phyloP scores from a whole-genome alignment of 176 grass and related monocot species.

The Puya raimondii region DNA sequence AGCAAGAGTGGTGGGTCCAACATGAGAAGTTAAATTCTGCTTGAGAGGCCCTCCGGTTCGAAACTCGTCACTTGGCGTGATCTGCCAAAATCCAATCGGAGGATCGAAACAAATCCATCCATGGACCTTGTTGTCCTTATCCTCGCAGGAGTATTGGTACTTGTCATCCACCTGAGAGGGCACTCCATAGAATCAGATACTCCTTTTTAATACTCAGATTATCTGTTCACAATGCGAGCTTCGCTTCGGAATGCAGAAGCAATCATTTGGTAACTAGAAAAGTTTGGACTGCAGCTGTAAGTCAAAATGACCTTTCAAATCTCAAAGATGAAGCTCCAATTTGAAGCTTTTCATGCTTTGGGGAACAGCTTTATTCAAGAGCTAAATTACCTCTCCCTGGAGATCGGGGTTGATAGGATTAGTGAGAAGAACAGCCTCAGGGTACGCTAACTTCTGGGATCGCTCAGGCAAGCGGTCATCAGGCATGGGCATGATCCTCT shows the following conservation, averaged over 20 bases:
- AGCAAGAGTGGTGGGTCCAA: conserved; percentile 81
- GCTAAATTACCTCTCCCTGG: conserved; percentile 56
- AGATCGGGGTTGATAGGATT: conserved; percentile 69
- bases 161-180: conserved; percentile 81
- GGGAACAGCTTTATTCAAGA: background rate
- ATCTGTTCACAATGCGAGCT: background rate
- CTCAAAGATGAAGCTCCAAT: too few species aligned
- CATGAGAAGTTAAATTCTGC: conserved; percentile 94
- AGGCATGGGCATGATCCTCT: conserved; percentile 90
- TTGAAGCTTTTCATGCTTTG: too few species aligned
- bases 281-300: too few species aligned
- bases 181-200: conserved; percentile 10
- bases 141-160: conserved; percentile 85
- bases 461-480: conserved; percentile 65
- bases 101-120: conserved; percentile 86
- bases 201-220: conserved; percentile 8
- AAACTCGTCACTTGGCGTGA: conserved; percentile 79
- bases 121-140: conserved; percentile 85
- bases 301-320: too few species aligned
- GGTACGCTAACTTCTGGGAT: conserved; percentile 68
- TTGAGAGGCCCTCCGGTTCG: conserved; percentile 82
- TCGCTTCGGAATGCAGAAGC: too few species aligned
- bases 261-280: too few species aligned
- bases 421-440: conserved; percentile 82
- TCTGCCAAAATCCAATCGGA: conserved; percentile 89